A percentile compares a stretch with the other conserved stretches of the same genome.
Evolutionary conservation across 192 early-diverging fungal genomes (phyloP).

Genomic region (Entomortierella beljakovae): DNA sequence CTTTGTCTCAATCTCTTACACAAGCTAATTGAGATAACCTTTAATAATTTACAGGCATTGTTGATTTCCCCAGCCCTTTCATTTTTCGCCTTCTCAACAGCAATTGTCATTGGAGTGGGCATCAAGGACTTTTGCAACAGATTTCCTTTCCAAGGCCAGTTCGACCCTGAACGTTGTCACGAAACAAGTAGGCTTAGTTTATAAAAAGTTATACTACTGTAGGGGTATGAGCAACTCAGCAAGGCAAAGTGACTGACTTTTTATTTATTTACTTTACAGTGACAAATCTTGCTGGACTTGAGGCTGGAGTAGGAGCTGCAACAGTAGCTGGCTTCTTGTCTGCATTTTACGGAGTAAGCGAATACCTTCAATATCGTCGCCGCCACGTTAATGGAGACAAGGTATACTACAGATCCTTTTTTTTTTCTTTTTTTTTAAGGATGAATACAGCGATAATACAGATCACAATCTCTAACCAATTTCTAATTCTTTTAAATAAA

Average conservation of each 20-base stretch:
- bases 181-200: background rate
- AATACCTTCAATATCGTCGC: slow-evolving; percentile 32
- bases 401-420: background rate
- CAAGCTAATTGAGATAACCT: background rate
- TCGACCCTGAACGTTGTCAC: slow-evolving; percentile 5
- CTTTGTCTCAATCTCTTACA: background rate
- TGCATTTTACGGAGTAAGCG: slow-evolving; percentile 37
- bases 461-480: too few species aligned
- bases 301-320: slow-evolving; percentile 20
- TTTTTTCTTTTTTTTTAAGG: too few species aligned
- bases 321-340: slow-evolving; percentile 24
- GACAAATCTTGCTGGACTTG: background rate
- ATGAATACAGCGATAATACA: too few species aligned
- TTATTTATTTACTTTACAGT: slow-evolving; percentile 1
- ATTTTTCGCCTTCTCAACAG: slow-evolving; percentile 26
- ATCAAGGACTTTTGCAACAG: slow-evolving; percentile 20
- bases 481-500: too few species aligned
- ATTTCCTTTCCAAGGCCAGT: background rate
- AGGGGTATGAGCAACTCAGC: too few species aligned
- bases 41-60: slow-evolving; percentile 13
- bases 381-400: slow-evolving; percentile 41
- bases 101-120: slow-evolving; percentile 33
- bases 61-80: slow-evolving; percentile 18
- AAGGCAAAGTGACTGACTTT: background rate
- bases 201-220: too few species aligned